These are phyloP conservation scores for Trichosporon faecale DNA, from an alignment of 1,284 basidiomycete genomes.

Conservation along the genomic window DNA sequence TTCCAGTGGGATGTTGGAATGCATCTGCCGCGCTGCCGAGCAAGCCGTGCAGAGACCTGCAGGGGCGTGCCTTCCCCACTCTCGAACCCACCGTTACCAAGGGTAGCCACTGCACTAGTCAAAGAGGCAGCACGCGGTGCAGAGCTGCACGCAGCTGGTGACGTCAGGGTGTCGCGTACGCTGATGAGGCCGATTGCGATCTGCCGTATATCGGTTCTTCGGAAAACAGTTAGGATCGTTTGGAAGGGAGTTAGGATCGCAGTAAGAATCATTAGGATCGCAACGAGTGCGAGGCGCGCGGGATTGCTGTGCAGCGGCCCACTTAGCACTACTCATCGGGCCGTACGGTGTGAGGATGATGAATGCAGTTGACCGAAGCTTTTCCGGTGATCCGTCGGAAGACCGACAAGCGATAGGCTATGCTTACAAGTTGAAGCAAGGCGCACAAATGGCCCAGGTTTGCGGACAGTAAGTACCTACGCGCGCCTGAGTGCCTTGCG, in stretches of 20 bases:
- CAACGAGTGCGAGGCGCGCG: background rate
- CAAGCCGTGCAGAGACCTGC: background rate
- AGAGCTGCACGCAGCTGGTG: background rate
- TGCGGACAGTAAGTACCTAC: background rate
- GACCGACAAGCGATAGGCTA: background rate
- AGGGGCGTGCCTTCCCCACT: background rate
- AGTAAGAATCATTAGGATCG: background rate
- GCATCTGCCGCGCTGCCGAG: background rate
- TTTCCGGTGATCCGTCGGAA: background rate
- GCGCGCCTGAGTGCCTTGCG: too few relatives aligned
- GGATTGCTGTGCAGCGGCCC: background rate
- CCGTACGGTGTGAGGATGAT: too few relatives aligned
- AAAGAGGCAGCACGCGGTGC: background rate
- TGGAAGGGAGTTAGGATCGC: background rate
- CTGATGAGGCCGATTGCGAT: background rate
- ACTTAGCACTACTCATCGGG: too few relatives aligned
- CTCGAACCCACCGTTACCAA: background rate
- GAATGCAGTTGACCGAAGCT: background rate
- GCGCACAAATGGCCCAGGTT: background rate
- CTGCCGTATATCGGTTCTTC: background rate
- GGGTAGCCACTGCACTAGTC: background rate
- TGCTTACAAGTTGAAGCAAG: too few relatives aligned
- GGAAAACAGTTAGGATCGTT: too few relatives aligned
- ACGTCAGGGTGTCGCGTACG: background rate
- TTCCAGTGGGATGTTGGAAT: background rate